phyloP scores from a whole-genome alignment of 352 stramenopile species.

The Saprolegnia diclina region DNA sequence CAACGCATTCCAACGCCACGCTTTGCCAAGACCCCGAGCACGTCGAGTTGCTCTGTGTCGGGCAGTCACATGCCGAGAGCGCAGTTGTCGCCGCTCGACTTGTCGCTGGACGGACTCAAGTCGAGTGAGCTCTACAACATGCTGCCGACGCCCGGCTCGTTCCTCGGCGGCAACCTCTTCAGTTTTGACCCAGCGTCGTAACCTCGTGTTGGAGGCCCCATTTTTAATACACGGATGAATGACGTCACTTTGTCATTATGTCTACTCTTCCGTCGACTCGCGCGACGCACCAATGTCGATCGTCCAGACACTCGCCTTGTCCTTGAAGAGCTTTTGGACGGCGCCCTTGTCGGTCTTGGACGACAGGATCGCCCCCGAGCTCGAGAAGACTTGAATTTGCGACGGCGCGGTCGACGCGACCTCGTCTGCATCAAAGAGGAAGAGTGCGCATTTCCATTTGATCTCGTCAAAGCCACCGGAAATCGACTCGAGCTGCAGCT shows the following conservation, averaged over 20 bases:
- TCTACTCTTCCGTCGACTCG: conserved; percentile 27
- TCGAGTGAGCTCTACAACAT: conserved; percentile 20
- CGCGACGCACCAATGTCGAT: conserved; percentile 74
- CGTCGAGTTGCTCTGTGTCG: background rate
- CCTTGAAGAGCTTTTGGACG: conserved; percentile 73
- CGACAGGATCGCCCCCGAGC: conserved; percentile 53
- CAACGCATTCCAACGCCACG: conserved; percentile 3
- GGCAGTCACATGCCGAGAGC: background rate
- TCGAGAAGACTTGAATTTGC: conserved; percentile 72
- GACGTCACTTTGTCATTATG: background rate
- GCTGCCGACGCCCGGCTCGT: conserved; percentile 20
- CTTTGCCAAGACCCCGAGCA: background rate
- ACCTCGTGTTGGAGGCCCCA: no score
- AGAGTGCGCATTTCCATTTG: conserved; percentile 82
- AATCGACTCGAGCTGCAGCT: conserved; percentile 76
- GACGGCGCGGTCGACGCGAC: conserved; percentile 68
- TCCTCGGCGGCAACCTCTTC: conserved; percentile 15
- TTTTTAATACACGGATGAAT: background rate
- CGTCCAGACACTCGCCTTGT: conserved; percentile 60
- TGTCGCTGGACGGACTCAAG: conserved; percentile 20
- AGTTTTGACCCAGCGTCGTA: conserved; percentile 15
- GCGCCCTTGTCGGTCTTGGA: conserved; percentile 59
- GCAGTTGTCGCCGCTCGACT: conserved; percentile 10
- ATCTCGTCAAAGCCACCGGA: conserved; percentile 77
- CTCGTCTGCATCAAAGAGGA: conserved; percentile 77